These are phyloP conservation scores for Annona cherimola DNA, from an alignment of 164 flowering plant species.

Conservation along the genomic window DNA sequence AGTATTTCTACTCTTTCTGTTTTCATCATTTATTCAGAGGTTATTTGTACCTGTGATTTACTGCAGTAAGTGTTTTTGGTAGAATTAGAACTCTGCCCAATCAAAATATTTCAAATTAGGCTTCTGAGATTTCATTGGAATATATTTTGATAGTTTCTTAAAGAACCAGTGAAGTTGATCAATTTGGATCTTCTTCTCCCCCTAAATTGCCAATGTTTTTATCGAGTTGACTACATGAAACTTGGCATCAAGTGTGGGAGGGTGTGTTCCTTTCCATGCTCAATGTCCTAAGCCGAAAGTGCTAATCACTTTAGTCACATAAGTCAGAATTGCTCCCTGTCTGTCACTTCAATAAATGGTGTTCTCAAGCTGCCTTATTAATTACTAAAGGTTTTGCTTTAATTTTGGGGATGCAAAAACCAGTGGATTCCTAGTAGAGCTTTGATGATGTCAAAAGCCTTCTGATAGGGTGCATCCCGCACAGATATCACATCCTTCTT, in stretches of 20 bases:
- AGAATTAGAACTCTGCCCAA: neutral
- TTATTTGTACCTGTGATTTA: neutral
- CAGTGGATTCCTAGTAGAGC: too few species aligned
- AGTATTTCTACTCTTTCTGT: neutral
- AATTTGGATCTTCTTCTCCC: neutral
- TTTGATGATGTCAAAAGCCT: too few species aligned
- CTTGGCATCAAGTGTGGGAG: neutral
- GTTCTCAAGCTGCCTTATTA: too few species aligned
- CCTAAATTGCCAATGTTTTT: neutral
- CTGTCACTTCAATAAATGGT: too few species aligned
- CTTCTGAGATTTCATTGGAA: neutral
- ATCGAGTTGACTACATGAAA: neutral
- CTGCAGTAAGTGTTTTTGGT: neutral
- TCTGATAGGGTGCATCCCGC: too few species aligned
- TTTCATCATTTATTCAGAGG: neutral
- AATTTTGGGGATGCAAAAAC: too few species aligned
- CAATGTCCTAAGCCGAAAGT: too few species aligned
- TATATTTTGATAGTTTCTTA: neutral
- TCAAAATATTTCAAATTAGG: neutral
- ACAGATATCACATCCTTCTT: too few species aligned
- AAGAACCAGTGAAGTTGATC: neutral
- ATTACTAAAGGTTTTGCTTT: too few species aligned
- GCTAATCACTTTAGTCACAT: too few species aligned
- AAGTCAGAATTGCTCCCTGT: too few species aligned
- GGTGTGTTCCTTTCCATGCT: too few species aligned